phyloP scores from a whole-genome alignment of 2,329 filamentous ascomycete genomes.

The Colletotrichum cordylinicola region DNA sequence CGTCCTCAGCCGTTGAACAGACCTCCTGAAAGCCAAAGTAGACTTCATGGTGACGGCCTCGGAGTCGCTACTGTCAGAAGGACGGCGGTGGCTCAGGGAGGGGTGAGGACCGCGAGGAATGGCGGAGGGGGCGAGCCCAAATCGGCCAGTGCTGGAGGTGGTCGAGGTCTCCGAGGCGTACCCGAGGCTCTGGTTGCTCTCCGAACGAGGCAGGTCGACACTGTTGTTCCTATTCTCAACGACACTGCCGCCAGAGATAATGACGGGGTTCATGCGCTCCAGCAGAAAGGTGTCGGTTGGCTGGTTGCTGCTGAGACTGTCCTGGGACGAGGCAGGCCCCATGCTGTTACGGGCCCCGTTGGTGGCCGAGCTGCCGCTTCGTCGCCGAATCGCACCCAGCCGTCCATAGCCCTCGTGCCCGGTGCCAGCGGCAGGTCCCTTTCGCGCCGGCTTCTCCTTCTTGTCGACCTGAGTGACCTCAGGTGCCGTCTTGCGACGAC shows the following conservation, averaged over 20 bases:
- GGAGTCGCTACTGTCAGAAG: slow-evolving; percentile 64
- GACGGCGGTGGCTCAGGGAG: slow-evolving; percentile 39
- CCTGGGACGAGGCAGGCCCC: slow-evolving; percentile 53
- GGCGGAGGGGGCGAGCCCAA: slow-evolving; percentile 61
- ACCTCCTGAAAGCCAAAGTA: slow-evolving; percentile 60
- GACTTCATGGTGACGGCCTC: slow-evolving; percentile 53
- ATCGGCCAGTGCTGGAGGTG: slow-evolving; percentile 43
- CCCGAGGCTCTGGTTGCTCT: slow-evolving; percentile 55
- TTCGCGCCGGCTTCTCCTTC: slow-evolving; percentile 65
- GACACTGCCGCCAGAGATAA: slow-evolving; percentile 69
- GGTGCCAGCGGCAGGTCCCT: slow-evolving; percentile 89
- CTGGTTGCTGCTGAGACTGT: slow-evolving; percentile 51
- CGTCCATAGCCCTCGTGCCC: slow-evolving; percentile 87
- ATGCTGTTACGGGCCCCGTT: slow-evolving; percentile 51
- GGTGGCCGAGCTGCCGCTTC: slow-evolving; percentile 65
- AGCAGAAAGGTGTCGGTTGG: slow-evolving; percentile 62
- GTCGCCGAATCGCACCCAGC: slow-evolving; percentile 64
- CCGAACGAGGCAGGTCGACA: slow-evolving; percentile 51
- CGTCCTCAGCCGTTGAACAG: slow-evolving; percentile 55
- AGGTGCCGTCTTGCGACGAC: slow-evolving; percentile 70
- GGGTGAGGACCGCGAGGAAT: slow-evolving; percentile 43
- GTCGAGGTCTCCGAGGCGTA: slow-evolving; percentile 46
- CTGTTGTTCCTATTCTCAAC: slow-evolving; percentile 65
- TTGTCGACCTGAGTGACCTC: slow-evolving; percentile 56
- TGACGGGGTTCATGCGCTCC: slow-evolving; percentile 68